Percentiles rank a stretch among this genome's conserved stretches.
Evolutionary conservation across 148 eudicot species (phyloP).

Genomic region (Arbutus unedo): DNA sequence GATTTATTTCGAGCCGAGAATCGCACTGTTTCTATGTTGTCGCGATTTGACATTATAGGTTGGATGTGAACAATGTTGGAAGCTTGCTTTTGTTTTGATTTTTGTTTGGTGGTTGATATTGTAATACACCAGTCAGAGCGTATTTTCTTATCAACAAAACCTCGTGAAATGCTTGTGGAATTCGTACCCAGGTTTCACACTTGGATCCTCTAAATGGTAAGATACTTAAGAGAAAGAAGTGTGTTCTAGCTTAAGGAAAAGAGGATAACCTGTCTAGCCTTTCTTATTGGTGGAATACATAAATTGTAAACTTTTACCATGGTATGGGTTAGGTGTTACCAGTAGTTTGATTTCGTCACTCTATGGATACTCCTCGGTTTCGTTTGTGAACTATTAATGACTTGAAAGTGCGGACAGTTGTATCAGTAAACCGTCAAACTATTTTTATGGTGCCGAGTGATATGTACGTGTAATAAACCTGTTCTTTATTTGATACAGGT

Average conservation of each 20-base stretch:
- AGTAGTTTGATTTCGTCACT: not conserved
- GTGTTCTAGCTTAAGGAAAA: not conserved
- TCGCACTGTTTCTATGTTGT: not conserved
- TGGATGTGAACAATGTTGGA: not conserved
- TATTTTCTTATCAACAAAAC: not conserved
- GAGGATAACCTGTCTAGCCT: not conserved
- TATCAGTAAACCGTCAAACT: not conserved
- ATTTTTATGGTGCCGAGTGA: not conserved
- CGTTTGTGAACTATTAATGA: not conserved
- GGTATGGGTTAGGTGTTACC: not conserved
- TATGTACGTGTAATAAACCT: not conserved
- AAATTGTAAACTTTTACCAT: not conserved
- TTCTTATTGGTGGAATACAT: not conserved
- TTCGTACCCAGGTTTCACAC: not conserved
- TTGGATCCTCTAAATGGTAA: not conserved
- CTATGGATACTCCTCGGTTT: not conserved
- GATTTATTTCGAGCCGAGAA: not conserved
- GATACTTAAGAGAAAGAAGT: not conserved
- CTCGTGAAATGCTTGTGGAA: not conserved
- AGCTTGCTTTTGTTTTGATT: not conserved
- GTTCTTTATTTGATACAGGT: slow-evolving; percentile 22
- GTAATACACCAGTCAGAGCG: no score
- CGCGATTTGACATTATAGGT: not conserved
- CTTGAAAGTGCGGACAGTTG: not conserved
- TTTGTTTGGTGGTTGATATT: not conserved